Percentiles rank a stretch among this genome's conserved stretches.
These are phyloP conservation scores for Tremella mesenterica DNA, from an alignment of 768 basidiomycete genomes.

Conservation along the genomic window DNA sequence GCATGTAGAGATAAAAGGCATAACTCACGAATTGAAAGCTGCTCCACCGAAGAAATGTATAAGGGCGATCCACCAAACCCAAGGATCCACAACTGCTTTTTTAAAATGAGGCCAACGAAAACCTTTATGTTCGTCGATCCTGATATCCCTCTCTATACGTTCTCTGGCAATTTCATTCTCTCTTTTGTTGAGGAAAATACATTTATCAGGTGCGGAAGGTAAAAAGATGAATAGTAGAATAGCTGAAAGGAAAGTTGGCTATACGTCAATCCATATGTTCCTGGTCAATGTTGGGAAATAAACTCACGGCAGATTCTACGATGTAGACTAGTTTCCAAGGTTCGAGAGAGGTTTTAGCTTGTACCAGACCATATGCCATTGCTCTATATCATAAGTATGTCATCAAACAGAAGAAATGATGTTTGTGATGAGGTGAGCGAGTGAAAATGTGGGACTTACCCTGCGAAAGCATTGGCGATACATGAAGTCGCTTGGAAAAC, in stretches of 20 bases:
- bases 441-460: slow-evolving; percentile 4
- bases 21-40: slow-evolving; percentile 16
- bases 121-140: slow-evolving; percentile 2
- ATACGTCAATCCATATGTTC: neutral
- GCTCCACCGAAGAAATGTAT: slow-evolving; percentile 18
- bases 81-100: slow-evolving; percentile 10
- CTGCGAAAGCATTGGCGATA: slow-evolving; percentile 17
- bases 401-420: neutral
- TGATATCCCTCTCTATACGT: slow-evolving; percentile 8
- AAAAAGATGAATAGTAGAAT: slow-evolving; percentile 11
- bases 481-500: slow-evolving; percentile 15
- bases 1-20: neutral
- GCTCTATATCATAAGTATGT: slow-evolving; percentile 9
- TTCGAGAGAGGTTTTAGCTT: slow-evolving; percentile 9
- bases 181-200: slow-evolving; percentile 9
- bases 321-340: slow-evolving; percentile 19
- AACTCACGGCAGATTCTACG: slow-evolving; percentile 16
- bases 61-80: slow-evolving; percentile 18
- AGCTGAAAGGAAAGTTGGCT: slow-evolving; percentile 15
- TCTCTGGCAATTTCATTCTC: slow-evolving; percentile 16
- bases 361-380: slow-evolving; percentile 18
- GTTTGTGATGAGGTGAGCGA: neutral
- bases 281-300: neutral
- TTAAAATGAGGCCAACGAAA: slow-evolving; percentile 1
- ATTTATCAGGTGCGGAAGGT: slow-evolving; percentile 11